These are phyloP conservation scores for Saksenaea oblongispora DNA, from an alignment of 371 early-diverging fungal genomes.

Conservation along the genomic window DNA sequence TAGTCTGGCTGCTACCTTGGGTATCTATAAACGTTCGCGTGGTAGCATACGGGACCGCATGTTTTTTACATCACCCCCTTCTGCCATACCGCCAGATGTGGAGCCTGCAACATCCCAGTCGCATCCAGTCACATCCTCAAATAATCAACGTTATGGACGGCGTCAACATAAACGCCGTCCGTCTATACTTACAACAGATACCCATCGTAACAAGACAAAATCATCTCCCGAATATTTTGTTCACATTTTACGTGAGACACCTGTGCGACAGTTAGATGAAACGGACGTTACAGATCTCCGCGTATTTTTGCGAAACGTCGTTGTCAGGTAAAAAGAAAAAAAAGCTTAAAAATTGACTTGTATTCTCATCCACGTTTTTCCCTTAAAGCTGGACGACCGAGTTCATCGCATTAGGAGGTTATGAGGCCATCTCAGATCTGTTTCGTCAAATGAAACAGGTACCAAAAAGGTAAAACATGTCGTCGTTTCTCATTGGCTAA, in stretches of 20 bases:
- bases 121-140: background rate
- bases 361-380: background rate
- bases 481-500: background rate
- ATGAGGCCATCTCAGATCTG: slow-evolving; percentile 37
- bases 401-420: slow-evolving; percentile 46
- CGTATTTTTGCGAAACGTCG: slow-evolving; percentile 44
- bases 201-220: slow-evolving; percentile 25
- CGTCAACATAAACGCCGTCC: slow-evolving; percentile 13
- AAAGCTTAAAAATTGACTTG: background rate
- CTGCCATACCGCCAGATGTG: background rate
- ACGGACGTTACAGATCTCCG: slow-evolving; percentile 40
- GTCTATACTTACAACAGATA: slow-evolving; percentile 11
- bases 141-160: background rate
- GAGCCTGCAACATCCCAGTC: background rate
- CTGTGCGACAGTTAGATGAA: slow-evolving; percentile 39
- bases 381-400: slow-evolving; percentile 49
- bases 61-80: slow-evolving; percentile 5
- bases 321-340: slow-evolving; percentile 27
- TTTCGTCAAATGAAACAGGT: slow-evolving; percentile 46
- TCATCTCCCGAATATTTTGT: slow-evolving; percentile 43
- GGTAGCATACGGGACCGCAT: background rate
- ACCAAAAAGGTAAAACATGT: slow-evolving; percentile 30
- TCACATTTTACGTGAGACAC: slow-evolving; percentile 26
- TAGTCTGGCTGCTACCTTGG: slow-evolving; percentile 31
- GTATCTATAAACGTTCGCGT: slow-evolving; percentile 19